Evolutionary conservation across 1,139 yeast species (phyloP).

Genomic region (Chernovozyma sophiae-reginae): DNA sequence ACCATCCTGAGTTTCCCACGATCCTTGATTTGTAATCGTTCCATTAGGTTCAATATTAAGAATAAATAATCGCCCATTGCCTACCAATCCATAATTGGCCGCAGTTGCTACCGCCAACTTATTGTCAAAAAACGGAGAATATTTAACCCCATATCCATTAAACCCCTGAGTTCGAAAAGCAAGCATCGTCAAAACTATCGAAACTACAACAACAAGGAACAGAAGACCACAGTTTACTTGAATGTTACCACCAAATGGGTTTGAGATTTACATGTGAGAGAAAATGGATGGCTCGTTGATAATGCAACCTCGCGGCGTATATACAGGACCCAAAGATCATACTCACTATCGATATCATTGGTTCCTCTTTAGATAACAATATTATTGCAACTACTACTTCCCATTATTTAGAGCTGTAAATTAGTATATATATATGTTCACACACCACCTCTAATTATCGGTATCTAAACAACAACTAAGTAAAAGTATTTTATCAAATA

Average conservation of each 20-base stretch:
- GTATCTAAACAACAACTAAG: too few relatives aligned
- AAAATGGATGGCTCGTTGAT: background rate
- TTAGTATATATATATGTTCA: too few relatives aligned
- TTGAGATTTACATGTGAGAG: too few relatives aligned
- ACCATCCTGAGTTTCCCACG: slow-evolving; percentile 92
- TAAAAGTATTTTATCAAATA: slow-evolving; percentile 15
- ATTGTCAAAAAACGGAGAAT: slow-evolving; percentile 89
- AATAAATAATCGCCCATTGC: slow-evolving; percentile 79
- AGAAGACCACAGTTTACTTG: too few relatives aligned
- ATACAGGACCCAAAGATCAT: too few relatives aligned
- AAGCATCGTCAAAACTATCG: slow-evolving; percentile 67
- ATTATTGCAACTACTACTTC: too few relatives aligned
- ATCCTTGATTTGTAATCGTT: slow-evolving; percentile 45
- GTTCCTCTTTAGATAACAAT: too few relatives aligned
- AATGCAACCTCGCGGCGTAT: background rate
- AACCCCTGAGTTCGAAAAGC: slow-evolving; percentile 73
- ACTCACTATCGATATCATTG: too few relatives aligned
- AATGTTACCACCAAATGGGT: too few relatives aligned
- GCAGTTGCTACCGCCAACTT: slow-evolving; percentile 87
- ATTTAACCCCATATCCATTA: slow-evolving; percentile 83
- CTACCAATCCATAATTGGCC: slow-evolving; percentile 90
- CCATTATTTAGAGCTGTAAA: too few relatives aligned
- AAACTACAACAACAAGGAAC: too few relatives aligned
- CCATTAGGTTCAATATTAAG: slow-evolving; percentile 70
- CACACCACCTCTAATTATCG: too few relatives aligned